A percentile compares a stretch with the other conserved stretches of the same genome.
Evolutionary conservation across 768 basidiomycete genomes (phyloP).

Genomic region (Agaricus subrufescens): DNA sequence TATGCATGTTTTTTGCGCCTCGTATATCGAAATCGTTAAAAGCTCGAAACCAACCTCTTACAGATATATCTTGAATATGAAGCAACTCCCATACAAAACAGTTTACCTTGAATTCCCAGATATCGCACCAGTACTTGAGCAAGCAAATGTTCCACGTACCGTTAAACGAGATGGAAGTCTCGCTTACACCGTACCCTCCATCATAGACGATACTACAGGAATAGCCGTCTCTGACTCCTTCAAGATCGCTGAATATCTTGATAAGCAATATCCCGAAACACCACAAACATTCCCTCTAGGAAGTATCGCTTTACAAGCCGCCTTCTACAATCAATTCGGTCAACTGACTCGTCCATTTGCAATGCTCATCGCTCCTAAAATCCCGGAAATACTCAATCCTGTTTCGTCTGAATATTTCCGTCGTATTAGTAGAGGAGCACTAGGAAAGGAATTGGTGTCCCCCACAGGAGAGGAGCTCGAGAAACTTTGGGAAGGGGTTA

Average conservation of each 20-base stretch:
- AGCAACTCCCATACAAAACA: constrained; percentile 18
- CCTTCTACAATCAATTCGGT: constrained; percentile 24
- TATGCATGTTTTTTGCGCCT: constrained; percentile 4
- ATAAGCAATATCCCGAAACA: constrained; percentile 40
- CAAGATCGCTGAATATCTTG: constrained; percentile 46
- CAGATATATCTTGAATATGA: constrained; percentile 25
- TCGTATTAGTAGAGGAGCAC: constrained; percentile 10
- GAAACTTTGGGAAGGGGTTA: constrained; percentile 32
- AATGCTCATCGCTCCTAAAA: constrained; percentile 14
- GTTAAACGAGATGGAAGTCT: constrained; percentile 23
- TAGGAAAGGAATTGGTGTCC: no score
- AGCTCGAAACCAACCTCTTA: no score
- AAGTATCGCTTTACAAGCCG: constrained; percentile 32
- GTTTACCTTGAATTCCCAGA: constrained; percentile 48
- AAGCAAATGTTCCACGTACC: constrained; percentile 33
- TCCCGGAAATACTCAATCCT: constrained; percentile 17
- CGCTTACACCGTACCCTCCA: constrained; percentile 44
- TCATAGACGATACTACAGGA: constrained; percentile 41
- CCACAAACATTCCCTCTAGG: constrained; percentile 24
- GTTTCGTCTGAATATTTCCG: constrained; percentile 27
- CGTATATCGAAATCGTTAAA: no score
- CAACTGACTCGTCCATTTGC: background rate
- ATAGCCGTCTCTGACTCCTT: constrained; percentile 35
- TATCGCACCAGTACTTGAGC: constrained; percentile 30
- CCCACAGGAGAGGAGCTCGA: constrained; percentile 21